Conservation (phyloP, 2,329 filamentous ascomycete species). For the Bipolaris bicolor region DNA sequence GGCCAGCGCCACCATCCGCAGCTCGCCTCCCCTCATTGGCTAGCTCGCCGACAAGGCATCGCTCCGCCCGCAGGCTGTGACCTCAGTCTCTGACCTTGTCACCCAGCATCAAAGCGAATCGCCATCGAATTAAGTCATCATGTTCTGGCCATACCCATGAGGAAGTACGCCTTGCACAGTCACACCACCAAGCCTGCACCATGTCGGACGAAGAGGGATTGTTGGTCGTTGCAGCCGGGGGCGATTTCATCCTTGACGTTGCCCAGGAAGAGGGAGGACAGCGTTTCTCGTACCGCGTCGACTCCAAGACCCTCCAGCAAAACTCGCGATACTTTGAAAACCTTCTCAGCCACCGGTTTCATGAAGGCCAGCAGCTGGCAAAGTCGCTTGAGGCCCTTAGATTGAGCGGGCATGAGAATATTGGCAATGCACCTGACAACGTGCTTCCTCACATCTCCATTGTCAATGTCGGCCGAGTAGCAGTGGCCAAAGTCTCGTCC, state of each 20-base stretch:
- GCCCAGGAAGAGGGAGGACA: constrained; percentile 66
- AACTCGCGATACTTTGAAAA: constrained; percentile 74
- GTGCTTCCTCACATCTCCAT: constrained; percentile 70
- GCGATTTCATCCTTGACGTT: constrained; percentile 71
- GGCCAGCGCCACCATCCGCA: constrained; percentile 6
- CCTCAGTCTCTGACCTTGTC: constrained; percentile 6
- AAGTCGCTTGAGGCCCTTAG: constrained; percentile 59
- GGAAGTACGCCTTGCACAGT: constrained; percentile 28
- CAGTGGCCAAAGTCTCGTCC: constrained; percentile 65
- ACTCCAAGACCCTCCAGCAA: constrained; percentile 61
- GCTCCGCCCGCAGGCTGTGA: constrained; percentile 19
- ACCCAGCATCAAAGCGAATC: constrained; percentile 16
- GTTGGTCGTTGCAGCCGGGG: constrained; percentile 61
- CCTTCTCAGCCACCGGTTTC: constrained; percentile 69
- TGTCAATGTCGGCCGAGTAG: constrained; percentile 72
- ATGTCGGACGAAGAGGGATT: constrained; percentile 44
- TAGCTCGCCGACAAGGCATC: background rate
- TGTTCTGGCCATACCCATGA: constrained; percentile 61
- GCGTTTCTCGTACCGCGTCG: constrained; percentile 67
- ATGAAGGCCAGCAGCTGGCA: constrained; percentile 64
- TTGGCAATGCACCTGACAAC: constrained; percentile 56
- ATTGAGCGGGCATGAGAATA: constrained; percentile 52
- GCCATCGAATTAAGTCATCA: constrained; percentile 33
- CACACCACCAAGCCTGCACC: constrained; percentile 11
- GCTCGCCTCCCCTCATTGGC: constrained; percentile 10